Evolutionary conservation across 192 early-diverging fungal species (phyloP).

Genomic region (Coemansia sp.): DNA sequence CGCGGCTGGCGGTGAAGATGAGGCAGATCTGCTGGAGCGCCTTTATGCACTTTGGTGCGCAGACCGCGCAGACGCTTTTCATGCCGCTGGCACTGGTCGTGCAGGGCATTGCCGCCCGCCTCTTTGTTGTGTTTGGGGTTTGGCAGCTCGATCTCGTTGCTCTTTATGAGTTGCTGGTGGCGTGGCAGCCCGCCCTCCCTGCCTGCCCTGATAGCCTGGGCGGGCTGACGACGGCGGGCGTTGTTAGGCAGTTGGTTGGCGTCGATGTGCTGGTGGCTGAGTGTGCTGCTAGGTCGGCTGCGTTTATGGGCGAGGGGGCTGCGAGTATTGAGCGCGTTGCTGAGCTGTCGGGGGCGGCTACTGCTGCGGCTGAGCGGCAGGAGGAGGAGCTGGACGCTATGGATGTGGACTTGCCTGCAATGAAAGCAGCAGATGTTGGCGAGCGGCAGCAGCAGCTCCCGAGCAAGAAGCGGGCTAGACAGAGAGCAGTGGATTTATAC

Average conservation of each 20-base stretch:
- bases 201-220: conserved; percentile 27
- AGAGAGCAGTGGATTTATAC: conserved; percentile 13
- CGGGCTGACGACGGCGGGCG: not conserved
- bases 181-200: conserved; percentile 32
- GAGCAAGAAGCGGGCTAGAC: conserved; percentile 13
- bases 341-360: not conserved
- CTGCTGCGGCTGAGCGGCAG: not conserved
- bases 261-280: not conserved
- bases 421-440: not conserved
- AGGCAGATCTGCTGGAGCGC: conserved; percentile 12
- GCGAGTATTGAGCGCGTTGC: not conserved
- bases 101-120: conserved; percentile 20
- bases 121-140: conserved; percentile 17
- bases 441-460: not conserved
- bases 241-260: not conserved
- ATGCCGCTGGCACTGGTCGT: conserved; percentile 35
- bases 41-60: conserved; percentile 26
- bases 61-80: conserved; percentile 34
- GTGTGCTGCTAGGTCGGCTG: not conserved
- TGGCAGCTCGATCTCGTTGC: conserved; percentile 26
- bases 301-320: not conserved
- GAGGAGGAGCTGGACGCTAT: not conserved
- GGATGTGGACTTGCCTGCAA: not conserved
- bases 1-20: conserved; percentile 15
- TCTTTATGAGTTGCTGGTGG: conserved; percentile 10